Evolutionary conservation across 2,329 filamentous ascomycete species (phyloP), one percentile per base, ranked within the genome.

Genomic region (Apiospora kogelbergensis): DNA sequence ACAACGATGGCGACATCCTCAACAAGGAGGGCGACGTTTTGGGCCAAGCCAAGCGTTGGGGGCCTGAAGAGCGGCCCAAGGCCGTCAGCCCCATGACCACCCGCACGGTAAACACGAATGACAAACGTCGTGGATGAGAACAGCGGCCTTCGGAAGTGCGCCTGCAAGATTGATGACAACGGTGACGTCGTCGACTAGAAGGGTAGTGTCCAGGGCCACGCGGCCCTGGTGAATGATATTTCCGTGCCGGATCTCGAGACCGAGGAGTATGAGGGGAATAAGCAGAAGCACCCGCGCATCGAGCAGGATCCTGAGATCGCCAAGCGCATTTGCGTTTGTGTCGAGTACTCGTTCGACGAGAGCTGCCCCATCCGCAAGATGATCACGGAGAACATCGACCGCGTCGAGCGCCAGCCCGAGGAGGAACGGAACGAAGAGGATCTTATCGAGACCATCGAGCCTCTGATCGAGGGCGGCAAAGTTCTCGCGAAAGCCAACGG

Each of bases 391-490:
- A 87, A 91, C 81, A 92, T 97, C 75, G 93, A 97, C 74, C 86
- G 85, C 68, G 93, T 93, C 37, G 93, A 97, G 80, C 88, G 89
- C 73, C 93, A 91, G 37, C 91, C 92, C 53, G 92, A 93, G 80
- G 94, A 97, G 74, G n/a, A n/a, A n/a, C 90, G 95, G 30, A 94
- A 97, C 76, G 95, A 98, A 79, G 93, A 98, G 76, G 88, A 93
- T 73, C 89, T 97, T 6, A 94, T 98, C 76, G 89, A 93, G 78
- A 88, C 94, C 69, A 93, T 97, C 75, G 93, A 91, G 80, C 95
- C 95, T 0, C 86, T 97, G 17, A 93, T 98, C 76, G 92, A 97
- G 80, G 94, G 91, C 64, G 88, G 90, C 68, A 90, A 89, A 73
- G 94, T 97, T 77, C 86, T 98, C 17, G 90, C 91, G 74, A 95